Conservation (phyloP, 805 yeast species). For the Lipomyces orientalis region DNA sequence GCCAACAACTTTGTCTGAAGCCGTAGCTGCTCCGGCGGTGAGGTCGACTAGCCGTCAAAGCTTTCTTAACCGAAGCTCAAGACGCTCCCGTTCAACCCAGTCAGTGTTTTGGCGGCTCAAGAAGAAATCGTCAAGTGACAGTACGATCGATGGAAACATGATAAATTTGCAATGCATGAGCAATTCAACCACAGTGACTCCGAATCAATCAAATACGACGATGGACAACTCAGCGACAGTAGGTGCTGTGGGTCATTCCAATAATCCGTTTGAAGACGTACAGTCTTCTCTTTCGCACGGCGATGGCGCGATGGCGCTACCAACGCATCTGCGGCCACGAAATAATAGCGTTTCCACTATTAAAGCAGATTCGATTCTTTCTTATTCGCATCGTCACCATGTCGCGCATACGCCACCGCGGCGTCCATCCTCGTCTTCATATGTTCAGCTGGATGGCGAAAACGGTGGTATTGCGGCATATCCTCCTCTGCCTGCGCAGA, state of each 20-base stretch:
- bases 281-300: background rate
- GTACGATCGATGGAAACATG: background rate
- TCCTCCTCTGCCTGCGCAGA: background rate
- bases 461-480: background rate
- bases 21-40: background rate
- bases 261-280: background rate
- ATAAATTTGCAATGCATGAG: background rate
- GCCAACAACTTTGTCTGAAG: background rate
- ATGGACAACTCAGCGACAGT: background rate
- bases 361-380: background rate
- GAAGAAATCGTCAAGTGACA: background rate
- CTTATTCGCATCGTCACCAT: slow-evolving; percentile 4
- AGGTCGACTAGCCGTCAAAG: background rate
- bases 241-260: background rate
- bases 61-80: background rate
- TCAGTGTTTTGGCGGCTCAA: background rate
- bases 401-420: background rate
- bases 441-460: background rate
- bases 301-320: background rate
- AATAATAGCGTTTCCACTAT: background rate
- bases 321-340: background rate
- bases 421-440: background rate
- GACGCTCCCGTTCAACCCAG: background rate
- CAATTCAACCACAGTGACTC: background rate
- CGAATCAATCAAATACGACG: background rate